Evolutionary conservation across 257 asterid species (phyloP).

Genomic region (Nicotiana tomentosiformis): DNA sequence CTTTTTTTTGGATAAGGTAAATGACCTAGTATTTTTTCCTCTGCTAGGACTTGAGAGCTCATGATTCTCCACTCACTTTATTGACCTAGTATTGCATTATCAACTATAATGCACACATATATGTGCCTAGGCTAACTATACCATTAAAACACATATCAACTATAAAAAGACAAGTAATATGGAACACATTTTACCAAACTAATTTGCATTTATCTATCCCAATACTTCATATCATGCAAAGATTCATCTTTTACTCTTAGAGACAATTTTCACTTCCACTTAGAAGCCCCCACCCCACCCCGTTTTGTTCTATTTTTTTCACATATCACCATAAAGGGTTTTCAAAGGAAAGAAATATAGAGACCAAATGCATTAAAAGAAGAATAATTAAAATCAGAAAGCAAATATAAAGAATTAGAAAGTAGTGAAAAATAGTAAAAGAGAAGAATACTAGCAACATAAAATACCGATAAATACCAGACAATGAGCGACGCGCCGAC

Average conservation of each 20-base stretch:
- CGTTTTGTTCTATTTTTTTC: not conserved
- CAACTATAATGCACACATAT: not conserved
- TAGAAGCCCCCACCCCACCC: no score
- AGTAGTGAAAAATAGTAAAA: not conserved
- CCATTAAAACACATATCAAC: not conserved
- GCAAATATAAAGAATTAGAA: not conserved
- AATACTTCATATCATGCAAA: not conserved
- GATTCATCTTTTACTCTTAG: no score
- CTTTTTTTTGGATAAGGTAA: no score
- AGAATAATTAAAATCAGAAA: not conserved
- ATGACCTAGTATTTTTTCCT: no score
- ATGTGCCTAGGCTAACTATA: not conserved
- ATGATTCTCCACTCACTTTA: not conserved
- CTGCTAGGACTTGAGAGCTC: no score
- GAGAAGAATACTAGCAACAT: not conserved
- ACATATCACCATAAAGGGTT: not conserved
- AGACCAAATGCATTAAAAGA: not conserved
- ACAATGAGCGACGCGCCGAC: not conserved
- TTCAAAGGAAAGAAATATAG: not conserved
- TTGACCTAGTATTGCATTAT: not conserved
- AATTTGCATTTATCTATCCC: not conserved
- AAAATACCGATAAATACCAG: not conserved
- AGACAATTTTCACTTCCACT: not conserved
- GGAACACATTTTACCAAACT: not conserved
- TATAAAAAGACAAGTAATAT: not conserved